Evolutionary conservation across 2,329 filamentous ascomycete genomes (phyloP).

Genomic region (Penicillium sp.): DNA sequence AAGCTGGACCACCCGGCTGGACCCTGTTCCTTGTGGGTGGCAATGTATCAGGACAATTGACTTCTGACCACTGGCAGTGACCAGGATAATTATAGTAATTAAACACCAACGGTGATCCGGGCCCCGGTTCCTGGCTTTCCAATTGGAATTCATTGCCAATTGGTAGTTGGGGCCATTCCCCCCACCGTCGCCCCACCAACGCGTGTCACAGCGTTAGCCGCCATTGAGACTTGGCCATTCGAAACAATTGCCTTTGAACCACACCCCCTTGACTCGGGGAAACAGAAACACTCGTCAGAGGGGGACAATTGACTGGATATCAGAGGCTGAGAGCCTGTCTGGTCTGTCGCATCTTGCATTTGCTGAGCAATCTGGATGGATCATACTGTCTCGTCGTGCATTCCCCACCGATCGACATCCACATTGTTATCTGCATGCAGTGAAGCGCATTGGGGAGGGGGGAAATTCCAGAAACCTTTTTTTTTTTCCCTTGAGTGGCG

Average conservation of each 20-base stretch:
- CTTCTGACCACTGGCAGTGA: no score
- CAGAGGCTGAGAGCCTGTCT: background rate
- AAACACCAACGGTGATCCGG: constrained; percentile 8
- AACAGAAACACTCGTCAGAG: background rate
- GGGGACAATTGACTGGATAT: background rate
- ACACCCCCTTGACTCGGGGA: background rate
- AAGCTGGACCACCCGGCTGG: background rate
- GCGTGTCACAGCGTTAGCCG: constrained; percentile 38
- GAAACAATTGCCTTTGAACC: constrained; percentile 3
- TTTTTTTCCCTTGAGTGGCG: constrained; percentile 21
- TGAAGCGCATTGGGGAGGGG: constrained; percentile 22
- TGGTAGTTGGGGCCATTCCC: background rate
- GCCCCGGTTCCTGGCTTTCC: constrained; percentile 23
- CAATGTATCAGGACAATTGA: constrained; percentile 7
- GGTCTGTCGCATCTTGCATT: background rate
- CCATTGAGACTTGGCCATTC: constrained; percentile 12
- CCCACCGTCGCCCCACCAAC: constrained; percentile 39
- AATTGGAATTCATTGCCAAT: constrained; percentile 23
- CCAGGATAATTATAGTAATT: constrained; percentile 4
- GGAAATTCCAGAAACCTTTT: constrained; percentile 22
- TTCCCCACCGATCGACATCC: constrained; percentile 32
- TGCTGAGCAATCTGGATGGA: constrained; percentile 1
- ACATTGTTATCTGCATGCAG: constrained; percentile 29
- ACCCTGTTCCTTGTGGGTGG: constrained; percentile 5
- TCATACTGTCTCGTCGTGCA: background rate